Conservation (phyloP, 2,329 filamentous ascomycete species). For the Hypoxylon sp. region DNA sequence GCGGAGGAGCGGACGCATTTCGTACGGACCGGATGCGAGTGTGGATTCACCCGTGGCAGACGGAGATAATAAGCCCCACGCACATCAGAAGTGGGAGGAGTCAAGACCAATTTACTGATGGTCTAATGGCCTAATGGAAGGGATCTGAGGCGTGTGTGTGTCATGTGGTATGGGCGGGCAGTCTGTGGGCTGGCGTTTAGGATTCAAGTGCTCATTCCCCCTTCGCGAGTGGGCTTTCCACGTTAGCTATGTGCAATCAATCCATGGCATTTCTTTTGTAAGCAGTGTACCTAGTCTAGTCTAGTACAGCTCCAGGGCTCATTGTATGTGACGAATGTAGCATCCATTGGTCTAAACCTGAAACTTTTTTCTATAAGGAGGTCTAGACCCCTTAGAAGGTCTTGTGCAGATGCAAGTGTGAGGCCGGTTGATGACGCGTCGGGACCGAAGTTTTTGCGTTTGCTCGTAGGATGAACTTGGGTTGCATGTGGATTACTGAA, state of each 20-base stretch:
- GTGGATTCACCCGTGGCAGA: conserved; percentile 49
- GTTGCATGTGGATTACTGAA: background rate
- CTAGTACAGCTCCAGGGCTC: background rate
- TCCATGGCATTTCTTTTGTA: conserved; percentile 20
- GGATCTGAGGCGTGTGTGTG: background rate
- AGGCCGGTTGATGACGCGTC: background rate
- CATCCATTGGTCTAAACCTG: background rate
- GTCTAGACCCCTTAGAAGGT: background rate
- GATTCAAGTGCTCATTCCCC: conserved; percentile 7
- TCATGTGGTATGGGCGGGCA: conserved; percentile 5
- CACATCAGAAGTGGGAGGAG: conserved; percentile 57
- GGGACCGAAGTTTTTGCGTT: background rate
- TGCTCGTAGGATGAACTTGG: background rate
- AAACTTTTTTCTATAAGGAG: background rate
- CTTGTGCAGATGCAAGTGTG: background rate
- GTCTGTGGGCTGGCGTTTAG: conserved; percentile 24
- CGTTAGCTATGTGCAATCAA: conserved; percentile 12
- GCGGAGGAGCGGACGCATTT: conserved; percentile 66
- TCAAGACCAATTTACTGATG: conserved; percentile 54
- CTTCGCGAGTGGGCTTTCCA: background rate
- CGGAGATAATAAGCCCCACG: conserved; percentile 6
- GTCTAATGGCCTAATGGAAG: conserved; percentile 27
- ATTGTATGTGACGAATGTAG: background rate
- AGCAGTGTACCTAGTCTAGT: conserved; percentile 2
- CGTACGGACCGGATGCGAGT: conserved; percentile 57